These are phyloP conservation scores for Eucalyptus grandis DNA, from an alignment of 345 rosid species.

Conservation along the genomic window DNA sequence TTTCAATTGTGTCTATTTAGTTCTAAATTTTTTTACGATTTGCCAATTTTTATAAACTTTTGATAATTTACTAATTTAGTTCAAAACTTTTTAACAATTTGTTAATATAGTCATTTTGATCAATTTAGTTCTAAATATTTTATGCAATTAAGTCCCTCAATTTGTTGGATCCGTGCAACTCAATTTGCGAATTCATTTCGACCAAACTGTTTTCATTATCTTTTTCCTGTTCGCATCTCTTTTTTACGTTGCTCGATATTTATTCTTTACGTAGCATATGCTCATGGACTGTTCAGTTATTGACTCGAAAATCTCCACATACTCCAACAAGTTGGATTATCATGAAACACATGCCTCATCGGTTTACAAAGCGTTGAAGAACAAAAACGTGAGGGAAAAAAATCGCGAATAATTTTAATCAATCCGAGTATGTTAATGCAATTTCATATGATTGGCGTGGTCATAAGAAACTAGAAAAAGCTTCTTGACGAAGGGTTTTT, in stretches of 20 bases:
- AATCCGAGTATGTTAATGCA: not conserved
- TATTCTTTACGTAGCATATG: not conserved
- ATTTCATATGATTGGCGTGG: not conserved
- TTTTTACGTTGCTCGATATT: not conserved
- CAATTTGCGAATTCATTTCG: not conserved
- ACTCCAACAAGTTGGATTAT: not conserved
- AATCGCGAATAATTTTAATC: not conserved
- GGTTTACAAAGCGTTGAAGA: not conserved
- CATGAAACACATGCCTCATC: not conserved
- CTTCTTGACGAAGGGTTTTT: not conserved
- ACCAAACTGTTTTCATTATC: not conserved
- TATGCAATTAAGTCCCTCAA: not conserved
- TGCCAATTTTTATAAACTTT: not conserved
- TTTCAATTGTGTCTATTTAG: fast-evolving
- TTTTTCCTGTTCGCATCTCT: not conserved
- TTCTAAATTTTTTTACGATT: no score
- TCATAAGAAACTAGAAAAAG: not conserved
- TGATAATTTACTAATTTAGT: no score
- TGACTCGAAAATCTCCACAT: not conserved
- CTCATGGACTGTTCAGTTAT: not conserved
- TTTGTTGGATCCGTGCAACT: not conserved
- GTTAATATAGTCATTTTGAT: fast-evolving
- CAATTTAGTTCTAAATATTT: no score
- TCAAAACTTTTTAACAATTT: no score
- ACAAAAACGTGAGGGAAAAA: not conserved